Evolutionary conservation across 1,284 basidiomycete genomes (phyloP).

Genomic region (Cystobasidium slooffiae): DNA sequence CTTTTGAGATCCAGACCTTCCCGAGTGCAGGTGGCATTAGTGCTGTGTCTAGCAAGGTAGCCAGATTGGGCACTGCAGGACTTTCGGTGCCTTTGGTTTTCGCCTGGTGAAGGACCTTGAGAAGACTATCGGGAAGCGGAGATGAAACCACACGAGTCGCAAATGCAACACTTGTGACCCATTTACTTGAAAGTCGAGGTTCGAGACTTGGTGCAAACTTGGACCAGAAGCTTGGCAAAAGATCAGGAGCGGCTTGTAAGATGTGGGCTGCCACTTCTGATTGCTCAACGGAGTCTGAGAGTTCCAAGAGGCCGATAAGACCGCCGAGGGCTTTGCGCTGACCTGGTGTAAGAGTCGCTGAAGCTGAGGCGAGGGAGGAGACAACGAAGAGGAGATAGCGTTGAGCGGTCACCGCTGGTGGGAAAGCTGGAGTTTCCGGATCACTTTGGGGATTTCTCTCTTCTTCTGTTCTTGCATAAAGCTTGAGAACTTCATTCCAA

Average conservation of each 20-base stretch:
- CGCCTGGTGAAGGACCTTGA: neutral
- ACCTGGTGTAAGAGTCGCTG: neutral
- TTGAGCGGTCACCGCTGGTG: slow-evolving; percentile 27
- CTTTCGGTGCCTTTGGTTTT: neutral
- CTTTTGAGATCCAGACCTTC: slow-evolving; percentile 33
- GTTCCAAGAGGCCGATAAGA: slow-evolving; percentile 33
- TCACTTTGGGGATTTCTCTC: neutral
- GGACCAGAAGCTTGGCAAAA: slow-evolving; percentile 70
- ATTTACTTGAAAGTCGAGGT: slow-evolving; percentile 81
- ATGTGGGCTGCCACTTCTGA: slow-evolving; percentile 35
- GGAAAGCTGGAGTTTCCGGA: slow-evolving; percentile 2
- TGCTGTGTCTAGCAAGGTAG: slow-evolving; percentile 21
- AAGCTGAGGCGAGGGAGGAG: slow-evolving; percentile 1
- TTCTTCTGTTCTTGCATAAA: slow-evolving; percentile 15
- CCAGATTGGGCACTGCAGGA: slow-evolving; percentile 53
- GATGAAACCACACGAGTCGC: slow-evolving; percentile 76
- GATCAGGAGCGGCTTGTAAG: slow-evolving; percentile 12
- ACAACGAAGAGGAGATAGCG: slow-evolving; percentile 33
- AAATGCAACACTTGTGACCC: slow-evolving; percentile 85
- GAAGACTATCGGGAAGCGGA: slow-evolving; percentile 65
- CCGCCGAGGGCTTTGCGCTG: slow-evolving; percentile 34
- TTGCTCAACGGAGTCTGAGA: slow-evolving; percentile 37
- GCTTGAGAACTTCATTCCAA: slow-evolving; percentile 24
- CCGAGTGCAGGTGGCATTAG: slow-evolving; percentile 32
- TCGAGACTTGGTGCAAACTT: slow-evolving; percentile 76